These are phyloP conservation scores for Coniferiporia weirii DNA, from an alignment of 1,284 basidiomycete species.

Conservation along the genomic window DNA sequence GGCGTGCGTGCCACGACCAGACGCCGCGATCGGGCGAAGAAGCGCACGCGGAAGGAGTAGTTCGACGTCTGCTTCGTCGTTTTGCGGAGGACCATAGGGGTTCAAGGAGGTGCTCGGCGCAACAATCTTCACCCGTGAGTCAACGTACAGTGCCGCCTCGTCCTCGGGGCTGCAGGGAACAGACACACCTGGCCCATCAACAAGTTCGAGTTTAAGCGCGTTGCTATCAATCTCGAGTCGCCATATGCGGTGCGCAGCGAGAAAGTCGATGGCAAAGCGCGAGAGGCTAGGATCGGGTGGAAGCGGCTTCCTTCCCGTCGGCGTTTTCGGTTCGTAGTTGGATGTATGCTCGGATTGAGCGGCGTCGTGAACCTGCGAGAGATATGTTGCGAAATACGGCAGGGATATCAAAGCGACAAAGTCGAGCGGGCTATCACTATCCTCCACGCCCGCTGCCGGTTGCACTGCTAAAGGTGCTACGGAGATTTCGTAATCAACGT, in stretches of 20 bases:
- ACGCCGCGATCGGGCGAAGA: background rate
- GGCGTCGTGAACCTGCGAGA: too few relatives aligned
- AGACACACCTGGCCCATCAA: conserved; percentile 12
- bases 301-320: background rate
- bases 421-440: background rate
- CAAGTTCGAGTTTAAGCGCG: conserved; percentile 6
- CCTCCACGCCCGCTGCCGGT: background rate
- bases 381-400: background rate
- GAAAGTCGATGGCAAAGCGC: conserved; percentile 7
- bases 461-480: background rate
- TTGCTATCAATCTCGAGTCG: conserved; percentile 14
- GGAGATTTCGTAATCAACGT: conserved; percentile 9
- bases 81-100: background rate
- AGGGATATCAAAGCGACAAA: conserved; percentile 10
- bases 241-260: conserved; percentile 10
- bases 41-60: conserved; percentile 7
- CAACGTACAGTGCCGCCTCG: background rate
- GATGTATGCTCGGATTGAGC: background rate
- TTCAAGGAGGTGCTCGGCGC: background rate
- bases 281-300: background rate
- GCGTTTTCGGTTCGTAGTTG: background rate
- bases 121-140: conserved; percentile 12
- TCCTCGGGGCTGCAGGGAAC: background rate
- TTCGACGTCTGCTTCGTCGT: background rate
- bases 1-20: background rate